A percentile compares a stretch with the other conserved stretches of the same genome.
Conservation (phyloP, 208 protist species). For the Leishmania lainsoni region DNA sequence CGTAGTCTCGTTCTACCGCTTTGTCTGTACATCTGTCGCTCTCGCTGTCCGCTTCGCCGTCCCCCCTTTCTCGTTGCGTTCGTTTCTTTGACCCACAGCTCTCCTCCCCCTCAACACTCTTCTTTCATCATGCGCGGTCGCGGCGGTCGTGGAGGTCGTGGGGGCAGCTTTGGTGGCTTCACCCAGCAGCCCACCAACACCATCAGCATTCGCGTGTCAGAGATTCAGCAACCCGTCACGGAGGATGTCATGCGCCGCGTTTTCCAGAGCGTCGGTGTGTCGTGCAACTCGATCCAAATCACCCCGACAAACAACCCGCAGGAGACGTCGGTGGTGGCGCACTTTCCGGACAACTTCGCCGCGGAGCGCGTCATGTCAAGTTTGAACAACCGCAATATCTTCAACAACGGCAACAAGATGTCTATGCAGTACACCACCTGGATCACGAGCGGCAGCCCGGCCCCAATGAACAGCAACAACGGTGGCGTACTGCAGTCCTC, state of each 20-base stretch:
- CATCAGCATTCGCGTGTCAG: constrained; percentile 70
- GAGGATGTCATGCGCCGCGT: constrained; percentile 88
- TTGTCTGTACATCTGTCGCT: neutral
- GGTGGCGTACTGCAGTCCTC: constrained; percentile 27
- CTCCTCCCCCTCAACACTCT: neutral
- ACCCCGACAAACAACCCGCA: constrained; percentile 52
- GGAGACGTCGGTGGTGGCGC: constrained; percentile 73
- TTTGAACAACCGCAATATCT: constrained; percentile 89
- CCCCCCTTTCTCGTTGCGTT: neutral
- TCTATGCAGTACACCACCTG: constrained; percentile 65
- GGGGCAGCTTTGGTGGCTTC: constrained; percentile 32
- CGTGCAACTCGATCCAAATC: constrained; percentile 60
- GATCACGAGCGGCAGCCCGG: constrained; percentile 27
- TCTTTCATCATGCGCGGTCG: constrained; percentile 36
- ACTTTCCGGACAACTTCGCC: constrained; percentile 65
- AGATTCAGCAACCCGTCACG: constrained; percentile 82
- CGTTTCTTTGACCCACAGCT: neutral
- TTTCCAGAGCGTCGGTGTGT: constrained; percentile 79
- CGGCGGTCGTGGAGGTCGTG: constrained; percentile 37
- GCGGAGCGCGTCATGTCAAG: constrained; percentile 68
- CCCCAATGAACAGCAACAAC: constrained; percentile 21
- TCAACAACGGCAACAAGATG: constrained; percentile 90
- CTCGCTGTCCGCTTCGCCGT: neutral
- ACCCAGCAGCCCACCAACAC: constrained; percentile 58
- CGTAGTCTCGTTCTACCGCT: neutral